Evolutionary conservation across 163 green algal genomes (phyloP), one percentile per base, ranked within the genome.

Genomic region (Scenedesmus sp.): DNA sequence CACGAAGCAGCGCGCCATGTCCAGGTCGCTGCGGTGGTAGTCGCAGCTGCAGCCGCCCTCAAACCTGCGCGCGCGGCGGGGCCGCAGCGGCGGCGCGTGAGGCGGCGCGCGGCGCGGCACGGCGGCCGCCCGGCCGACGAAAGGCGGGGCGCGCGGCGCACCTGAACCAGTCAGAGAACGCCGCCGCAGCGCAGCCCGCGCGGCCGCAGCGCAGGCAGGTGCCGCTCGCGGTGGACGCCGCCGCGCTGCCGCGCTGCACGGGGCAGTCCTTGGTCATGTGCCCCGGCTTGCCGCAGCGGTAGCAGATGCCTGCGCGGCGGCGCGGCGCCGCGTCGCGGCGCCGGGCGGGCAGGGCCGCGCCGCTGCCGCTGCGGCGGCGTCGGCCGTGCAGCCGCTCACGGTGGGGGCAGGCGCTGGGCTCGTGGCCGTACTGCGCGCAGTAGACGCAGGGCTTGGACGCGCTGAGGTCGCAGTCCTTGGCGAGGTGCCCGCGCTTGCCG

Each of bases 391-490:
- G 15, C 3, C 33, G 48, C 73, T 81, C 29, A 81, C 75, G 36
- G 53, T 82, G 28, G 13, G 75, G 63, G 39, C 75, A 82, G 51
- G 45, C 24, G 17, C 29, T 28, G 17, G 51, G 18, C 5, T 76
- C 75, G 20, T 82, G 75, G 2, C 75, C 75, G 34, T 82, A 82
- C 63, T 70, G 63, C 54, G 75, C 75, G 31, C 75, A 82, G 31
- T 67, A 63, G 24, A 56, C 17, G 48, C 75, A 82, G 10, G 75
- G 75, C 63, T 42, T 60, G 39, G 62, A 60, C 29, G 31, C 50
- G 14, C 33, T 50, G 17, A 58, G 48, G 10, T 3, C 60, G 54
- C 75, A 82, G 54, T 82, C 64, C 64, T 75, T 75, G 36, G 63
- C 53, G 15, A 82, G 28, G 44, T 82, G 75, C 11, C 75, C 75